Evolutionary conservation across 306 rosid genomes (phyloP), one percentile per base, ranked within the genome.

Genomic region (Macrotyloma uniflorum): DNA sequence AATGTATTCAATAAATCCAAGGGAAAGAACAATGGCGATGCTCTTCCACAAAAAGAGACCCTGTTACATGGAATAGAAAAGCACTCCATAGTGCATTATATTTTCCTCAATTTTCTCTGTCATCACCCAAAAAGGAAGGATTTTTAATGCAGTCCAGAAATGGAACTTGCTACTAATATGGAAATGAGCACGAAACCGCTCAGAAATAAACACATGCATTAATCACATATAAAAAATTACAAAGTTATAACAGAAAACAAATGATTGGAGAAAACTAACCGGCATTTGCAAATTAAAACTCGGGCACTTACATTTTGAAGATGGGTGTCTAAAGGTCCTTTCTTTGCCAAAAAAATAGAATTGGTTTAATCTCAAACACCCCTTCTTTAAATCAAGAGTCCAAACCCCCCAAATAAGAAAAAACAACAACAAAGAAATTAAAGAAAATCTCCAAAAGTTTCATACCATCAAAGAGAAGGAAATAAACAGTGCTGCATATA

Each of bases 381-480:
- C 43, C 24, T 30, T 57, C 13, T 20, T 58, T 0, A 68, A 23
- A 67, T 46, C 45, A 75, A 11, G 18, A 49, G 4, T 35, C 13
- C 10, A 30, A 79, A 19, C 28, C 10, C 2, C 5, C 43, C 12
- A 38, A 38, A 9, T 9, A 20, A 36, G 5, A n/a, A 62, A 30
- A 19, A 0, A 54, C 5, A 40, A 45, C 0, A 58, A 59, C 1
- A 6, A 0, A 15, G 6, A 6, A n/a, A n/a, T n/a, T n/a, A n/a
- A 0, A n/a, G 11, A n/a, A 6, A 35, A 81, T 8, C 64, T 35
- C n/a, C 5, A 66, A 20, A 72, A 71, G 36, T 30, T n/a, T 13
- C 83, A 18, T 81, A 77, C 83, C 71, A 81, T 81, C 0, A 65
- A 84, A 76, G 18, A 75, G 6, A n/a, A 59, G n/a, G 50, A 64